Evolutionary conservation across 176 grass and related monocot species (phyloP).

Genomic region (Oryza australiensis): DNA sequence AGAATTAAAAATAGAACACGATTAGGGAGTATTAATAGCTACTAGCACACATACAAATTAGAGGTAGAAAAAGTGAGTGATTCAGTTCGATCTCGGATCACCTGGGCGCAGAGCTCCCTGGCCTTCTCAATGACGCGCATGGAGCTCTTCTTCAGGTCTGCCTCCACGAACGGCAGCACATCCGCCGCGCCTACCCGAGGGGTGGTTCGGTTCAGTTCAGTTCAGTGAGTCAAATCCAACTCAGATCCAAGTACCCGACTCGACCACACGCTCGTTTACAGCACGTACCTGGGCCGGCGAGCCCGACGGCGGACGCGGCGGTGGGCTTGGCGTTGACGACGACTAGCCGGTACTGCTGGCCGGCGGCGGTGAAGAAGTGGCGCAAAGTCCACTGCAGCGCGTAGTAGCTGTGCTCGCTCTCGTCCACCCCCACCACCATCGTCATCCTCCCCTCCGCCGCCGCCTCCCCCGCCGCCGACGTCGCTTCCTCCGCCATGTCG

Average conservation of each 20-base stretch:
- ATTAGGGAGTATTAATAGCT: not conserved
- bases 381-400: slow-evolving; percentile 84
- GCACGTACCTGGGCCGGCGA: slow-evolving; percentile 59
- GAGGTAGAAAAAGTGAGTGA: not conserved
- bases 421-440: slow-evolving; percentile 87
- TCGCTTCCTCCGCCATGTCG: slow-evolving; percentile 34
- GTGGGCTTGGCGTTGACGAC: slow-evolving; percentile 72
- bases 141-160: slow-evolving; percentile 55
- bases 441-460: slow-evolving; percentile 39
- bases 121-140: slow-evolving; percentile 59
- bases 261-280: not conserved
- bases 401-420: slow-evolving; percentile 91
- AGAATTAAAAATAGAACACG: not conserved
- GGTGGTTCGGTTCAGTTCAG: no score
- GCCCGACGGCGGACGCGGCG: slow-evolving; percentile 56
- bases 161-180: slow-evolving; percentile 68
- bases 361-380: slow-evolving; percentile 71
- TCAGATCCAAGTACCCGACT: not conserved
- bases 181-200: slow-evolving; percentile 45
- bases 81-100: not conserved
- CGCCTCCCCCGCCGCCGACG: not conserved
- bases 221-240: not conserved
- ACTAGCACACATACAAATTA: not conserved
- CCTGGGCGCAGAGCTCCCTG: slow-evolving; percentile 59
- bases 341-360: slow-evolving; percentile 57